A percentile compares a stretch with the other conserved stretches of the same genome.
These are phyloP conservation scores for Pisolithus marmoratus DNA, from an alignment of 768 basidiomycete species.

Conservation along the genomic window DNA sequence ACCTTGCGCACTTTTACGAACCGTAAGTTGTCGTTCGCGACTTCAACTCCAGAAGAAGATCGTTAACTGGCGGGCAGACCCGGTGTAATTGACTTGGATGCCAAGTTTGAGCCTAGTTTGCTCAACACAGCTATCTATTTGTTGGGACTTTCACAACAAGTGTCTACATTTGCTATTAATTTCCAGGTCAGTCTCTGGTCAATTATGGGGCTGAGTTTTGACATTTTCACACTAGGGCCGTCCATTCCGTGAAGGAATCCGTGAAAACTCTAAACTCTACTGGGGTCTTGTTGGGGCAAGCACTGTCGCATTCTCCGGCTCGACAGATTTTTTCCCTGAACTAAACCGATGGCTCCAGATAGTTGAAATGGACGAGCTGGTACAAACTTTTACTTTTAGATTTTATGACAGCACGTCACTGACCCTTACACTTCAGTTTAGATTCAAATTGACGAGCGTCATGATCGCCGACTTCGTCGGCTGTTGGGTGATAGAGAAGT, in stretches of 20 bases:
- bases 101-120: slow-evolving; percentile 91
- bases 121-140: slow-evolving; percentile 97
- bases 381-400: too few species aligned
- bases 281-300: slow-evolving; percentile 89
- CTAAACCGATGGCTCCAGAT: slow-evolving; percentile 95
- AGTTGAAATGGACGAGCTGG: slow-evolving; percentile 76
- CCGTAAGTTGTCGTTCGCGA: slow-evolving; percentile 44
- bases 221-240: slow-evolving; percentile 53
- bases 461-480: slow-evolving; percentile 90
- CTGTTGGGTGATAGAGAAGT: slow-evolving; percentile 77
- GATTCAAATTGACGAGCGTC: slow-evolving; percentile 61
- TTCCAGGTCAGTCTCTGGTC: slow-evolving; percentile 61
- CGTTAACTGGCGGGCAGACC: slow-evolving; percentile 36
- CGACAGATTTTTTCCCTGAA: slow-evolving; percentile 94
- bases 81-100: slow-evolving; percentile 85
- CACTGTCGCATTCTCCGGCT: slow-evolving; percentile 87
- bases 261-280: slow-evolving; percentile 90
- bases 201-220: not conserved
- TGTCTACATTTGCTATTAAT: slow-evolving; percentile 98
- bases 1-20: slow-evolving; percentile 71
- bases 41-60: not conserved
- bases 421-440: slow-evolving; percentile 55
- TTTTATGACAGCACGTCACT: too few species aligned
- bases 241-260: slow-evolving; percentile 96
- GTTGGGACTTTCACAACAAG: slow-evolving; percentile 92